Evolutionary conservation across 139 green algal genomes (phyloP).

Genomic region (Chlamydomonas schloesseri): DNA sequence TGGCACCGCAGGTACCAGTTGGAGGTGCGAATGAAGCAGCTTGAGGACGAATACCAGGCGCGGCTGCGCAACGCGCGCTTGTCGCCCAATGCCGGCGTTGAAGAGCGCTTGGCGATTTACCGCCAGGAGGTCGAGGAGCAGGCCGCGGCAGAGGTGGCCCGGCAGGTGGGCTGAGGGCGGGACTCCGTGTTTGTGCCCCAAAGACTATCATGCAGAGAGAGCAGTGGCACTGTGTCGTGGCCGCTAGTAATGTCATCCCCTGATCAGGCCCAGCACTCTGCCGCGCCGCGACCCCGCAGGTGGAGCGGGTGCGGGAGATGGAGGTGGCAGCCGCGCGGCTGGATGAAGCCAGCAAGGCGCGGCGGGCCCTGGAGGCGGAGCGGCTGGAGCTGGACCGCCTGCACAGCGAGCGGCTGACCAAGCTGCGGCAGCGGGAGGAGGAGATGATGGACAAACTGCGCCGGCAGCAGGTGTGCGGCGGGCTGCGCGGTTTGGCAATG

Average conservation of each 20-base stretch:
- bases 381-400: slow-evolving; percentile 64
- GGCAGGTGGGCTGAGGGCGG: slow-evolving; percentile 55
- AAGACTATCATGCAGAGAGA: too few relatives aligned
- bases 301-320: slow-evolving; percentile 70
- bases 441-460: slow-evolving; percentile 63
- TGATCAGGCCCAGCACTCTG: too few relatives aligned
- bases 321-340: slow-evolving; percentile 64
- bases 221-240: too few relatives aligned
- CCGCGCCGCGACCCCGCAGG: slow-evolving; percentile 15
- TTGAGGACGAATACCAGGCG: slow-evolving; percentile 58
- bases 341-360: slow-evolving; percentile 68
- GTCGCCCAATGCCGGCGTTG: slow-evolving; percentile 20
- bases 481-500: too few relatives aligned
- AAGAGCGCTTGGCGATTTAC: slow-evolving; percentile 67
- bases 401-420: slow-evolving; percentile 61
- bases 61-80: slow-evolving; percentile 19
- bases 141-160: slow-evolving; percentile 51
- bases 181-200: too few relatives aligned
- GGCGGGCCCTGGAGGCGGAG: slow-evolving; percentile 47
- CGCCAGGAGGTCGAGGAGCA: slow-evolving; percentile 65
- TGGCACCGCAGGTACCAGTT: slow-evolving; percentile 34
- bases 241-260: too few relatives aligned
- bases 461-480: slow-evolving; percentile 44
- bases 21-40: slow-evolving; percentile 58
- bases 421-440: slow-evolving; percentile 67